These are phyloP conservation scores for Asterella californica DNA, from an alignment of 225 moss, liverwort and hornwort species.

Conservation along the genomic window DNA sequence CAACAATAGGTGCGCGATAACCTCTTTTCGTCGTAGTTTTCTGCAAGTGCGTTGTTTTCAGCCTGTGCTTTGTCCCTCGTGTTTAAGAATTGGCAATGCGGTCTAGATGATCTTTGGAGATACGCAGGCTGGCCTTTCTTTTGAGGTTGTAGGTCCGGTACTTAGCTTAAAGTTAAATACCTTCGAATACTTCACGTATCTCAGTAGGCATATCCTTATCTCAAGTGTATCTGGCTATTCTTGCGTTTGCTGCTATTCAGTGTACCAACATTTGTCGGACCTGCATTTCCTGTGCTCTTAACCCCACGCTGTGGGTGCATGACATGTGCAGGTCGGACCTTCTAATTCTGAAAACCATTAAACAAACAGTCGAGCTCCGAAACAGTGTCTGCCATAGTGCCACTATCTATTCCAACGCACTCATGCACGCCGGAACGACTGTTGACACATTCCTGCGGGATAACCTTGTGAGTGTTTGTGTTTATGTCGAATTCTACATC, in stretches of 20 bases:
- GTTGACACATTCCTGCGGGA: slow-evolving; percentile 95
- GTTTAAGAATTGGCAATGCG: not conserved
- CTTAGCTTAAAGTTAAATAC: not conserved
- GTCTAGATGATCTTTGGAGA: not conserved
- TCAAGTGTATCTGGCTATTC: too few relatives aligned
- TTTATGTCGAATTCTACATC: not conserved
- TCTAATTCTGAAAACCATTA: slow-evolving; percentile 87
- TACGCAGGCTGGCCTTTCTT: not conserved
- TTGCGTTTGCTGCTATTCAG: too few relatives aligned
- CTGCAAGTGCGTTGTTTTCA: not conserved
- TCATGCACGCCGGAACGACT: slow-evolving; percentile 98
- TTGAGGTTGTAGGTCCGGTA: slow-evolving; percentile 30
- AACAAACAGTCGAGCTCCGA: slow-evolving; percentile 89
- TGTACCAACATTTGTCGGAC: too few relatives aligned
- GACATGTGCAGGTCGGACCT: slow-evolving; percentile 59
- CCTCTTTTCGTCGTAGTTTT: not conserved
- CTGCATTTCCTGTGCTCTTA: not conserved
- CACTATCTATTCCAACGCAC: slow-evolving; percentile 92
- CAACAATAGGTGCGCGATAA: slow-evolving; percentile 56
- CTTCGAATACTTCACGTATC: too few relatives aligned
- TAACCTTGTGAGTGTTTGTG: slow-evolving; percentile 48
- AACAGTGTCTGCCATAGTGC: slow-evolving; percentile 98
- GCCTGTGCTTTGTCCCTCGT: not conserved
- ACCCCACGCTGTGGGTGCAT: not conserved
- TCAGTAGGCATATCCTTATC: too few relatives aligned